Evolutionary conservation across 768 basidiomycete genomes (phyloP), one percentile per base, ranked within the genome.

Genomic region (Boletus insuetus): DNA sequence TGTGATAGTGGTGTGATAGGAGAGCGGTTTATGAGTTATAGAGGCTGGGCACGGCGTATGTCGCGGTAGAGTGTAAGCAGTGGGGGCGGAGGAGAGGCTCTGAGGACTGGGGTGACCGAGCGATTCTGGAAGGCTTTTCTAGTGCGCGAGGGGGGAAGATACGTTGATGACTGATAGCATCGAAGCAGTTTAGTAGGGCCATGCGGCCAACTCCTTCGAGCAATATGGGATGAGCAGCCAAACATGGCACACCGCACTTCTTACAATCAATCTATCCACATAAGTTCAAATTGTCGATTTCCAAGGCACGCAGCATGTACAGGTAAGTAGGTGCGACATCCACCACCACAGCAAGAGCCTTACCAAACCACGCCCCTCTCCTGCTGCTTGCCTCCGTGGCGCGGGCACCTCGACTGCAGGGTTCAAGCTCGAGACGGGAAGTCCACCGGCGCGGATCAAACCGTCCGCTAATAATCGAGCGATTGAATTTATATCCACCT

Each of bases 211-310:
- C 57, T 51, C 55, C 42, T 60, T 67, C 54, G 42, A 58, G 57
- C 46, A 52, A 67, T 55, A 61, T 62, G 40, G 54, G 56, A 61
- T 55, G 54, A 46, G 48, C 54, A 64, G 39, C 63, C 65, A 59
- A 63, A 71, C 48, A 49, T 43, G 63, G 63, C 12, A 47, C 47
- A 54, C 9, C 29, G 9, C 24, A 31, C 31, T 48, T 58, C 45
- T 55, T 60, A 7, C 7, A 72, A 70, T 70, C 7, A 72, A 70
- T 70, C 59, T 70, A 72, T 47, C 69, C 69, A 34, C 49, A 72
- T 69, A 66, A 54, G 69, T 72, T 57, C 38, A 73, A 67, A 70
- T 70, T 66, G 55, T 14, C 6, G 56, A 65, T 58, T 66, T 55
- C 56, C 54, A 58, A 61, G 66, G 67, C 50, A 45, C 56, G 39